These are phyloP conservation scores for Gamsiella multidivaricata DNA, from an alignment of 192 early-diverging fungal species.

Conservation along the genomic window DNA sequence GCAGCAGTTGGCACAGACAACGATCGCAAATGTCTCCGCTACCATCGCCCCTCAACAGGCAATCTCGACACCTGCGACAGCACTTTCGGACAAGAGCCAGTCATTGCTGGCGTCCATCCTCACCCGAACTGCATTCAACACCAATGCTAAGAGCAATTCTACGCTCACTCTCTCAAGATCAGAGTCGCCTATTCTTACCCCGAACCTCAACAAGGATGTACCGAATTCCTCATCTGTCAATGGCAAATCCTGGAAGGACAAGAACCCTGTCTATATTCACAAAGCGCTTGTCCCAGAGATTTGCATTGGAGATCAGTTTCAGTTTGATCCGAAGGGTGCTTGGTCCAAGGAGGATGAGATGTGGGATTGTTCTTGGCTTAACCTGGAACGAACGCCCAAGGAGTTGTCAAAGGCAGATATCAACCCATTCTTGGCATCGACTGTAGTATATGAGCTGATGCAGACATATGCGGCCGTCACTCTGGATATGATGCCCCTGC, in stretches of 20 bases:
- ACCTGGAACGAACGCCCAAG: constrained; percentile 10
- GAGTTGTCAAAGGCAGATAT: constrained; percentile 5
- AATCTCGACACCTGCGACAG: neutral
- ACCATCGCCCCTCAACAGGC: constrained; percentile 1
- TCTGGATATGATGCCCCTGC: neutral
- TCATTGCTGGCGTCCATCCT: constrained; percentile 24
- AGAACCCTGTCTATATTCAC: constrained; percentile 28
- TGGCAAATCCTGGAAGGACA: constrained; percentile 30
- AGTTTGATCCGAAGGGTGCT: constrained; percentile 19
- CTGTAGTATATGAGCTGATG: constrained; percentile 43
- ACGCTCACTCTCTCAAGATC: constrained; percentile 21
- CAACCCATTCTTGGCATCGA: constrained; percentile 24
- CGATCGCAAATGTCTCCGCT: constrained; percentile 7
- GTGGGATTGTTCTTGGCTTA: constrained; percentile 29
- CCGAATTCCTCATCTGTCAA: constrained; percentile 31
- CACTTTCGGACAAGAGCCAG: constrained; percentile 26
- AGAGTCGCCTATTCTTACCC: constrained; percentile 19
- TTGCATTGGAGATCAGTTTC: constrained; percentile 11
- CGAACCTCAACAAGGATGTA: constrained; percentile 42
- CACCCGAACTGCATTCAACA: constrained; percentile 13
- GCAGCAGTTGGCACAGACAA: constrained; percentile 19
- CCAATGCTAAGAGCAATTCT: constrained; percentile 15
- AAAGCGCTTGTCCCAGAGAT: constrained; percentile 32
- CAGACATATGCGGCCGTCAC: constrained; percentile 10
- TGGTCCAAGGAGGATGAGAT: constrained; percentile 26